Percentiles rank a stretch among this genome's conserved stretches.
Conservation (phyloP, 257 asterid species). For the Penstemon eatonii region DNA sequence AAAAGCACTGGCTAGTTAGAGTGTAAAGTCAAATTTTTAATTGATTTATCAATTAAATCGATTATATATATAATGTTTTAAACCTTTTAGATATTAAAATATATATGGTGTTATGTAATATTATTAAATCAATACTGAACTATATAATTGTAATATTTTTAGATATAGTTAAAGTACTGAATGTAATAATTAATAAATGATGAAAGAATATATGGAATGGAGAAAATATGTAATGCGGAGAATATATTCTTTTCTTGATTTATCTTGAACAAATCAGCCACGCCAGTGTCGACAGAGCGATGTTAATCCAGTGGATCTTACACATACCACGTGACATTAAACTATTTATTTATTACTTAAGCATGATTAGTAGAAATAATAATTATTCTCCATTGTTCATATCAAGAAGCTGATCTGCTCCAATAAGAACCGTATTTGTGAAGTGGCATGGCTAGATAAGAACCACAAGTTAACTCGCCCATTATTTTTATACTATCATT, state of each 20-base stretch:
- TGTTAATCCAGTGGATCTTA: conserved; percentile 34
- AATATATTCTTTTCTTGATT: conserved; percentile 26
- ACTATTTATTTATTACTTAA: conserved; percentile 2
- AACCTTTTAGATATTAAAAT: no score
- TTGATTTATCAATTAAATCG: no score
- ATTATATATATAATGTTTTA: no score
- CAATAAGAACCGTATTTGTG: conserved; percentile 20
- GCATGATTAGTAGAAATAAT: not conserved
- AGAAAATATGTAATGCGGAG: conserved; percentile 15
- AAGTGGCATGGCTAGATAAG: conserved; percentile 55
- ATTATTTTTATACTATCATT: conserved; percentile 7
- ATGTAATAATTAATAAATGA: no score
- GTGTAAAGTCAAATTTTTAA: no score
- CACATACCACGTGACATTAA: conserved; percentile 18
- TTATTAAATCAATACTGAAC: no score
- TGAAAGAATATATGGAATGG: no score
- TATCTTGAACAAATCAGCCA: conserved; percentile 34
- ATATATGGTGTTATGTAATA: no score
- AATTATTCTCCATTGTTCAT: conserved; percentile 9
- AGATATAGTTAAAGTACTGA: no score
- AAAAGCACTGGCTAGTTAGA: no score
- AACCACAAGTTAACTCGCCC: conserved; percentile 40
- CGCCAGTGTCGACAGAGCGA: conserved; percentile 39
- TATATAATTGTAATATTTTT: no score
- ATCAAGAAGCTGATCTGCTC: conserved; percentile 24